Base-by-base conservation (phyloP, 2,329 filamentous ascomycete species). In the Oidium heveae region DNA sequence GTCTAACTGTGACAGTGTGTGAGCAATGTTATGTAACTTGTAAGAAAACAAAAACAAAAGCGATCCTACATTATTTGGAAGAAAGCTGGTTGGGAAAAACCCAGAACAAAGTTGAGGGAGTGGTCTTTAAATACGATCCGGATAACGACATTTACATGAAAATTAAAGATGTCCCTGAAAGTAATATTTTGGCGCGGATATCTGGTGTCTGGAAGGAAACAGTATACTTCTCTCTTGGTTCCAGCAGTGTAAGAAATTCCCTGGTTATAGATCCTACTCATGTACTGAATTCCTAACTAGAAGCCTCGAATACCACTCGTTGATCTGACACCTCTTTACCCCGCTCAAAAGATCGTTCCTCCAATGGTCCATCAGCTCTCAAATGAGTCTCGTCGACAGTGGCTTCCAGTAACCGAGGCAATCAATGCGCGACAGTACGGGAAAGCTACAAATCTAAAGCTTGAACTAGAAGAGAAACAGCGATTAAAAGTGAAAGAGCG, bases 81-180 rank as follows among this genome's bases (percentile, higher is more conserved):
- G 89, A 96, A 62, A 87, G 88, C 52, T 98, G 91, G 88, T 74
- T 96, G 33, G 86, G 88, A 50, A 85, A 86, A 60, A 78, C 86
- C 20, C 89, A 93, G 61, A 94, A 96, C 68, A 87, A 83, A 64
- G 82, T 98, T 37, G 80, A 93, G 57, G 91, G 91, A 18, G 79
- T 95, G 55, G 75, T 96, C 55, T 98, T 94, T 74, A 82, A 76
- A 52, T 94, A 94, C 61, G 84, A 94, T 63, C 84, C 87, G 0
- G 78, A 85, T 22, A 89, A 88, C 56, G 89, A 96, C 66, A 77
- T 77, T 65, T 86, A 82, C 67, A 79, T 71, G 5, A 80, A 76
- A 61, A 81, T 95, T 62, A 86, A 82, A 68, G 88, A 95, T 58
- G 86, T 98, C 0, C 76, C 86, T 0, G 84, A 91, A 1, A 79